phyloP scores from a whole-genome alignment of 148 eudicot species.

The Rhododendron griersonianum region DNA sequence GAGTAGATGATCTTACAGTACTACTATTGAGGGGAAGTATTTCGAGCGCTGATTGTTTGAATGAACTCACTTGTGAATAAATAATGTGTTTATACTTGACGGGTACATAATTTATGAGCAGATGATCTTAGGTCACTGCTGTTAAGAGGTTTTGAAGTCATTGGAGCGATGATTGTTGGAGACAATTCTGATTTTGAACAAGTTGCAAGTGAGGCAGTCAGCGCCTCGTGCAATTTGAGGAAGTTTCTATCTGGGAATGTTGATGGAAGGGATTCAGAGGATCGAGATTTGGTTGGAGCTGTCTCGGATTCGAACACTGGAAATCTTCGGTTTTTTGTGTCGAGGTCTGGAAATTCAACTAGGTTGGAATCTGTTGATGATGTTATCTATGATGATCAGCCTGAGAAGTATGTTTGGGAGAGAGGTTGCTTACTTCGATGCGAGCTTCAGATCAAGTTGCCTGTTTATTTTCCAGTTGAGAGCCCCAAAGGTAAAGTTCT shows the following conservation, averaged over 20 bases:
- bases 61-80: background rate
- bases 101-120: constrained; percentile 15
- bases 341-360: constrained; percentile 34
- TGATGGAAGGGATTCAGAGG: constrained; percentile 18
- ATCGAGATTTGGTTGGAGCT: constrained; percentile 53
- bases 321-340: constrained; percentile 47
- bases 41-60: background rate
- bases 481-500: constrained; percentile 44
- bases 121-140: constrained; percentile 63
- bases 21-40: background rate
- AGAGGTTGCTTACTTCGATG: constrained; percentile 76
- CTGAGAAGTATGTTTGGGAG: constrained; percentile 78
- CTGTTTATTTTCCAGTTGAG: constrained; percentile 53
- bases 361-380: constrained; percentile 37
- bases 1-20: background rate
- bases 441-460: constrained; percentile 63
- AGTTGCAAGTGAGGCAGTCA: constrained; percentile 46
- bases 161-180: constrained; percentile 66
- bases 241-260: constrained; percentile 22
- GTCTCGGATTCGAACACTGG: constrained; percentile 32
- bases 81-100: background rate
- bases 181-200: constrained; percentile 28
- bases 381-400: constrained; percentile 63
- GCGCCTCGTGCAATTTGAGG: constrained; percentile 44
- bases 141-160: constrained; percentile 67